A percentile compares a stretch with the other conserved stretches of the same genome.
These are phyloP conservation scores for Lipomyces sp. DNA, from an alignment of 805 yeast genomes.

Conservation along the genomic window DNA sequence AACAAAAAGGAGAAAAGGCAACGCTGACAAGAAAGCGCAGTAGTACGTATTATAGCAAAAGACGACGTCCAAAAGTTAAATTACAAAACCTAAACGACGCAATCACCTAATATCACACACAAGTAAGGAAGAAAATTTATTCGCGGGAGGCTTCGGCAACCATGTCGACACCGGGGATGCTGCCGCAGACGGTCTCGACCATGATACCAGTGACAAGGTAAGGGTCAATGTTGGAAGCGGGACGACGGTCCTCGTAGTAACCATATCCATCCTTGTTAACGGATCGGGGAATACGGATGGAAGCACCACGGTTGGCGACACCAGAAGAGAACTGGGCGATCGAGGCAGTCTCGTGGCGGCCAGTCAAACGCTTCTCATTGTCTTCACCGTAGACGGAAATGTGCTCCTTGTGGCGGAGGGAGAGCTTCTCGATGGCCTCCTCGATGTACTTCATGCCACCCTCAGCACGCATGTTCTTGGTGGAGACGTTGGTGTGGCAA, in stretches of 20 bases:
- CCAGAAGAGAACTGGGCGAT: slow-evolving; percentile 90
- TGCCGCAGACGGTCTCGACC: slow-evolving; percentile 76
- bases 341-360: slow-evolving; percentile 98
- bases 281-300: slow-evolving; percentile 97
- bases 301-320: slow-evolving; percentile 99
- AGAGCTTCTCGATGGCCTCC: slow-evolving; percentile 87
- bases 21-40: not conserved
- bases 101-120: slow-evolving; percentile 3
- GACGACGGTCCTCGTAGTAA: slow-evolving; percentile 99
- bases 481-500: slow-evolving; percentile 98
- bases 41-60: not conserved
- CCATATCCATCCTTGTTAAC: slow-evolving; percentile 98
- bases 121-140: slow-evolving; percentile 12
- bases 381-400: slow-evolving; percentile 93
- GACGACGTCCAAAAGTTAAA: not conserved
- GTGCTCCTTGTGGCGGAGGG: slow-evolving; percentile 96
- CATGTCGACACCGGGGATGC: slow-evolving; percentile 36
- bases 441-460: slow-evolving; percentile 98
- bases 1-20: slow-evolving; percentile 30
- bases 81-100: slow-evolving; percentile 2
- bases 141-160: slow-evolving; percentile 37
- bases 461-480: slow-evolving; percentile 84
- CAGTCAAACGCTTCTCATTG: slow-evolving; percentile 93
- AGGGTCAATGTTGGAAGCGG: slow-evolving; percentile 99
- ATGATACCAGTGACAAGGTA: slow-evolving; percentile 98